phyloP scores from a whole-genome alignment of 139 green algal species.

The Closterium sp. region DNA sequence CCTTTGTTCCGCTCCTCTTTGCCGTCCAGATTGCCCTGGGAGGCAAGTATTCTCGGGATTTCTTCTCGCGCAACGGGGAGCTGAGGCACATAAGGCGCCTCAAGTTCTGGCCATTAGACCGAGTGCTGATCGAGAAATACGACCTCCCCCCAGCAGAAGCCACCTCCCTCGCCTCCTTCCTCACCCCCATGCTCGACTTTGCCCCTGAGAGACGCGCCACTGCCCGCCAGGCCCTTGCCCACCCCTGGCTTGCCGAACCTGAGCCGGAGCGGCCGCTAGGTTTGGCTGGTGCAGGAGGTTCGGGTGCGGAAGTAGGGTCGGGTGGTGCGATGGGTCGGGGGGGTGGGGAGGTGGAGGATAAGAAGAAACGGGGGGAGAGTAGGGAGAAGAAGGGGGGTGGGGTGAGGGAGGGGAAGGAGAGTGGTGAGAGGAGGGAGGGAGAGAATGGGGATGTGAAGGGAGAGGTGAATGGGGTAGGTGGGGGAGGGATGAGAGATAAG shows the following conservation, averaged over 20 bases:
- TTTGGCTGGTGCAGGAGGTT: neutral
- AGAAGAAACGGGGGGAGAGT: slow-evolving; percentile 26
- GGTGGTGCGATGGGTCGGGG: neutral
- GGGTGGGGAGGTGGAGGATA: slow-evolving; percentile 5
- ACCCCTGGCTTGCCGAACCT: slow-evolving; percentile 82
- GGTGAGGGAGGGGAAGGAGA: neutral
- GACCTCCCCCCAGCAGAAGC: slow-evolving; percentile 77
- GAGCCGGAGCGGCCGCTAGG: neutral
- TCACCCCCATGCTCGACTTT: slow-evolving; percentile 91
- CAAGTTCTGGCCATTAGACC: slow-evolving; percentile 84
- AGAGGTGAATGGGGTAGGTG: neutral
- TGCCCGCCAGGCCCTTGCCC: slow-evolving; percentile 76
- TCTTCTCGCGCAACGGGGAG: slow-evolving; percentile 86
- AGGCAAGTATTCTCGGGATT: slow-evolving; percentile 79
- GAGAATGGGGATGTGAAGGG: slow-evolving; percentile 3
- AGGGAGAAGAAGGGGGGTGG: slow-evolving; percentile 15
- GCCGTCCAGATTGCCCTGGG: slow-evolving; percentile 60
- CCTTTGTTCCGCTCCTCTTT: too few species aligned
- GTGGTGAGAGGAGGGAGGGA: neutral
- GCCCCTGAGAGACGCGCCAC: slow-evolving; percentile 77
- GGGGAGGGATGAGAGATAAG: neutral
- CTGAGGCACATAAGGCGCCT: slow-evolving; percentile 91
- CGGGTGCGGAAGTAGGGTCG: neutral
- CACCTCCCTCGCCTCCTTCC: slow-evolving; percentile 73
- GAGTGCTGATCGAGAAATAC: slow-evolving; percentile 93